A percentile compares a stretch with the other conserved stretches of the same genome.
phyloP scores from a whole-genome alignment of 1,284 basidiomycete species.

The Schizophyllum amplum region DNA sequence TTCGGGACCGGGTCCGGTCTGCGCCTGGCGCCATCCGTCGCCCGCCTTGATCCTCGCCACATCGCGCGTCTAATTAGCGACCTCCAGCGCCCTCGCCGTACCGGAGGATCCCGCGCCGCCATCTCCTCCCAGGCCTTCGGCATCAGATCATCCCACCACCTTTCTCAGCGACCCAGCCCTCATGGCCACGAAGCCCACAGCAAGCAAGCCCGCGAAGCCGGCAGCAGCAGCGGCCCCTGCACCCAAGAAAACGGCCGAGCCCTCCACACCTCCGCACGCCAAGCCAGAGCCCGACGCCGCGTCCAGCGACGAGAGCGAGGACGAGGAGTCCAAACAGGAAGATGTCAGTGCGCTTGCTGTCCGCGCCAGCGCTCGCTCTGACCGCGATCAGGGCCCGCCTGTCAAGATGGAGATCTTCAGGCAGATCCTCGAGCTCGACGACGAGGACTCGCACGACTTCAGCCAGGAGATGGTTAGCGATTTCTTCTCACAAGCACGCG shows the following conservation, averaged over 20 bases:
- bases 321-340: not conserved
- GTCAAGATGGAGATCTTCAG: conserved; percentile 9
- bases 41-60: not conserved
- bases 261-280: too few species aligned
- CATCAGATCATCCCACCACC: not conserved
- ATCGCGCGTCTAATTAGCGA: not conserved
- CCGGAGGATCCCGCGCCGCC: not conserved
- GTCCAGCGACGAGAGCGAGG: not conserved
- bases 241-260: not conserved
- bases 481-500: conserved; percentile 10
- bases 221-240: too few species aligned
- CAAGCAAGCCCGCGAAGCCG: not conserved
- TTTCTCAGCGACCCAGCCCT: not conserved
- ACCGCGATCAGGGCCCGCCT: conserved; percentile 4
- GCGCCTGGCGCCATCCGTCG: not conserved
- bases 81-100: not conserved
- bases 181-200: not conserved
- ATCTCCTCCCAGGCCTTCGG: not conserved
- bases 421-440: conserved; percentile 14
- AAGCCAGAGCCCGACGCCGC: conserved; percentile 16
- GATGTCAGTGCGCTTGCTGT: not conserved
- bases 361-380: not conserved
- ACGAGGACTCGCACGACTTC: conserved; percentile 9
- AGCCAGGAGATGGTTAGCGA: conserved; percentile 11
- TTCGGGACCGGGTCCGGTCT: not conserved